Conservation (phyloP, 495 filamentous ascomycete genomes). For the Penicillium simplicissimum region DNA sequence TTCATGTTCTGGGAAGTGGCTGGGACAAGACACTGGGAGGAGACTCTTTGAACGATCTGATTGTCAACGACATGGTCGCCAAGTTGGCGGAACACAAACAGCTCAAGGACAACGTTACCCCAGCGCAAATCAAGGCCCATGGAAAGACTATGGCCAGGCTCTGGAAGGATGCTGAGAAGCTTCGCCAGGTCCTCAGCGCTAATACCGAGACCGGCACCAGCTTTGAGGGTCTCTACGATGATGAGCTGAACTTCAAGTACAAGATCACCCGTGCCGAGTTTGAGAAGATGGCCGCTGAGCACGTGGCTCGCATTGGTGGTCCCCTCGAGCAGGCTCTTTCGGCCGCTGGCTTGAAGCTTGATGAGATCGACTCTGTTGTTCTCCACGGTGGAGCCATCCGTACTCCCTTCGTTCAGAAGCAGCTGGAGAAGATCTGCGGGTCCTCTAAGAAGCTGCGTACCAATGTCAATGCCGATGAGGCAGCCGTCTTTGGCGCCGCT, state of each 20-base stretch:
- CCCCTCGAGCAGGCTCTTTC: constrained; percentile 75
- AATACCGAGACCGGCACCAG: constrained; percentile 78
- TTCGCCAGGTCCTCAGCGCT: constrained; percentile 89
- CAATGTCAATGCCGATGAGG: constrained; percentile 96
- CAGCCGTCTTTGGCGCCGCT: constrained; percentile 93
- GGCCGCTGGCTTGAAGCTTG: constrained; percentile 67
- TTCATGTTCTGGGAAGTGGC: constrained; percentile 78
- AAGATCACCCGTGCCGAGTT: constrained; percentile 81
- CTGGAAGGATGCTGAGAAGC: constrained; percentile 84
- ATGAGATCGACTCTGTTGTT: constrained; percentile 86
- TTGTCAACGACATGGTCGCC: constrained; percentile 82
- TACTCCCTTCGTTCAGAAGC: constrained; percentile 91
- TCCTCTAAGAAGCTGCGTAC: constrained; percentile 76
- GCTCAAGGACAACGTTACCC: constrained; percentile 66
- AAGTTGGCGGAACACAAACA: constrained; percentile 71
- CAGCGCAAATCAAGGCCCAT: constrained; percentile 64
- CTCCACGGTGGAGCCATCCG: constrained; percentile 88
- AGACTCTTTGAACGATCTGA: constrained; percentile 81
- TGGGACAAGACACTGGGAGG: constrained; percentile 92
- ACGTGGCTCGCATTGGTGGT: constrained; percentile 64
- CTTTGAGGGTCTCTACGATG: constrained; percentile 81
- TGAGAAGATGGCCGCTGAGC: constrained; percentile 72
- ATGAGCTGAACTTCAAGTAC: constrained; percentile 91
- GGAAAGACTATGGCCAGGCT: constrained; percentile 85
- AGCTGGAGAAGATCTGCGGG: constrained; percentile 75